Evolutionary conservation across 2,329 filamentous ascomycete genomes (phyloP), one percentile per base, ranked within the genome.

Genomic region (Paecilomyces niveus): DNA sequence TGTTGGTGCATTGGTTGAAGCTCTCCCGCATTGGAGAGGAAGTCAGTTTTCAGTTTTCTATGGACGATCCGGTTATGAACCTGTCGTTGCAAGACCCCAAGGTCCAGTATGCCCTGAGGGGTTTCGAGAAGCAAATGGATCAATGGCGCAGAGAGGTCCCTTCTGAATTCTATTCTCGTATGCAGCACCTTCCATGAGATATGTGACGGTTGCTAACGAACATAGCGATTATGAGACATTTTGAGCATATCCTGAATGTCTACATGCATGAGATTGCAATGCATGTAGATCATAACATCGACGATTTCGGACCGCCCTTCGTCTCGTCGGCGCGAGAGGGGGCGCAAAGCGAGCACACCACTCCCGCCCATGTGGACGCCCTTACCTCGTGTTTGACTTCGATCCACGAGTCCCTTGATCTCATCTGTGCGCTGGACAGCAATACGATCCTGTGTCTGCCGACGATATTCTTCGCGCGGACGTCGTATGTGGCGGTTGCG

Each of bases 261-360:
- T 91, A 89, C 68, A 86, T 92, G 77, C 87, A 92, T 69, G 89
- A 92, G 71, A 84, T 89, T 57, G 85, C 84, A 2, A 83, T 92
- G 62, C 86, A 90, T 62, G 78, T 83, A 8, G 85, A 89, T 56
- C 81, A 83, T 61, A 78, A 77, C 21, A 78, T 80, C 2, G 80
- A 84, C 7, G 81, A 85, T 26, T 81, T 83, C 65, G 70, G 68
- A 64, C 61, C 68, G 59, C 65, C 74, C 67, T 60, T 76, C 76
- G 21, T 77, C 78, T 7, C 77, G 78, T 65, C 78, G 76, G 67
- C 73, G 77, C n/a, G 76, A 78, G 60, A 26, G 60, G 68, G 58
- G 57, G 69, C 51, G 63, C 63, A 70, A 56, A 61, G 64, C 35
- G 67, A 69, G n/a, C 66, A 74, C 18, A 69, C 76, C 5, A 84